Base-by-base conservation (phyloP, 176 grass and related monocot genomes). In the Hyparrhenia diplandra region DNA sequence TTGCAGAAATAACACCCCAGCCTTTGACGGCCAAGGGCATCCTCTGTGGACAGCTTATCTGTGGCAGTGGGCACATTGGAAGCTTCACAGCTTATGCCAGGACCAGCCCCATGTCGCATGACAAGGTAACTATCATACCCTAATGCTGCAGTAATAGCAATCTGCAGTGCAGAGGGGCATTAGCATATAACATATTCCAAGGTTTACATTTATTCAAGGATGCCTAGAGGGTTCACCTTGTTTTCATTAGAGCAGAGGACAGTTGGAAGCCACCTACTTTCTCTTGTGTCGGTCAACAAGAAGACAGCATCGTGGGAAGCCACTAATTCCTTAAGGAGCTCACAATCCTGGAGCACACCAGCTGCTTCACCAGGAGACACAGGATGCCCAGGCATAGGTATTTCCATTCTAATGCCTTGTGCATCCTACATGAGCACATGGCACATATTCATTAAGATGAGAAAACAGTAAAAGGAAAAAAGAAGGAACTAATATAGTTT, bases 41-140 rank as follows among this genome's bases (percentile, higher is more conserved):
- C 84, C 79, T 76, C 37, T 51, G 85, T 61, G 35, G 69, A 83
- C 31, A 79, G 58, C 58, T 29, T 82, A 57, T 86, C 69, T 42
- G 10, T 60, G 24, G 71, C 51, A 83, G 75, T 72, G 59, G n/a
- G 37, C 45, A 76, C 71, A 85, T 42, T 20, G 21, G 71, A 63
- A 85, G 42, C 78, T 83, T 84, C 87, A 84, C 31, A 66, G 29
- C 11, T 88, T 80, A 45, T 41, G 66, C 82, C 73, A 72, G 92
- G 95, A 76, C 90, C 88, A 85, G 95, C 88, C 35, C 95, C 95
- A 86, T 98, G 92, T 52, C 92, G 86, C 95, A 95, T 98, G 37
- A 92, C 95, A 83, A 98, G 88, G 72, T 95, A 95, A 89, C 92
- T 95, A 84, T 98, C 95, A 76, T 95, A 98, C 31, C 95, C 95